A percentile compares a stretch with the other conserved stretches of the same genome.
Conservation (phyloP, 371 early-diverging fungal species). For the Dinochytrium kinnereticum region DNA sequence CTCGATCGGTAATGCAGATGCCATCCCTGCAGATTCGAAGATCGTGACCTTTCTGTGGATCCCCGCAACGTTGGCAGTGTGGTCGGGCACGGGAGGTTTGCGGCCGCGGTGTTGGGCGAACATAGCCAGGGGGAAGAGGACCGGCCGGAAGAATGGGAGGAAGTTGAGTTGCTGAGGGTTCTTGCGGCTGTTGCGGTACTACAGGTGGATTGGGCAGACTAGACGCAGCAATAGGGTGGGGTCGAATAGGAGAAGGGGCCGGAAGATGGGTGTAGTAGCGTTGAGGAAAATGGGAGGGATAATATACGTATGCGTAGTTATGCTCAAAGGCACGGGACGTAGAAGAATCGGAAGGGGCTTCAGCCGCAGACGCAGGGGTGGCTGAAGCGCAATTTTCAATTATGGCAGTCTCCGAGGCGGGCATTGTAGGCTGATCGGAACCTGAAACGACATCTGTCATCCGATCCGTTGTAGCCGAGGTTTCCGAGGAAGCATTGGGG, state of each 20-base stretch:
- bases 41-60: slow-evolving; percentile 9
- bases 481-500: background rate
- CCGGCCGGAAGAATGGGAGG: background rate
- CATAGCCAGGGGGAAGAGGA: background rate
- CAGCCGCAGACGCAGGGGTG: no score
- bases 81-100: background rate
- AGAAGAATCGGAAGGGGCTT: no score
- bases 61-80: slow-evolving; percentile 6
- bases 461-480: background rate
- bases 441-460: background rate
- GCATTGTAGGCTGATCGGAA: background rate
- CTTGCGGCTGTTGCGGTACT: background rate
- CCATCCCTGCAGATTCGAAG: slow-evolving; percentile 6
- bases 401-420: background rate
- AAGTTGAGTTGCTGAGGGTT: background rate
- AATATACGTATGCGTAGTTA: no score
- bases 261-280: background rate
- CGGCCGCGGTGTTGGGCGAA: background rate
- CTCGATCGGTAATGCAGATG: slow-evolving; percentile 11
- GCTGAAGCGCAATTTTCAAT: no score
- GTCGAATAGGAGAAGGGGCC: no score
- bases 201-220: background rate
- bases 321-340: no score
- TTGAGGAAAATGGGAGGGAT: no score
- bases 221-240: background rate